Percentiles rank a stretch among this genome's conserved stretches.
Conservation (phyloP, 441 rosid genomes). For the Manihot esculenta region DNA sequence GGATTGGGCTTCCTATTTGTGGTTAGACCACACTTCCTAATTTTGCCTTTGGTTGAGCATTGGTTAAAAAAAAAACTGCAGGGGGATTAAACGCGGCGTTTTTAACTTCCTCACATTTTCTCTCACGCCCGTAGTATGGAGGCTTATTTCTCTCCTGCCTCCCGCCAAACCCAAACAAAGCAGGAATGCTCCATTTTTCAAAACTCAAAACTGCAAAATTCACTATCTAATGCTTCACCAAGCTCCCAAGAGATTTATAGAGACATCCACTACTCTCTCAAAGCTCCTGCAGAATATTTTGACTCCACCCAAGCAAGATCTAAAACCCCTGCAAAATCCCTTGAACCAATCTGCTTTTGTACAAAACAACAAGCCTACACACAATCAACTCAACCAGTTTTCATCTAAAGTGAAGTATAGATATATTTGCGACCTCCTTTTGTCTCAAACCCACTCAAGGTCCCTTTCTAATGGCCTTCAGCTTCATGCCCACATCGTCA, state of each 20-base stretch:
- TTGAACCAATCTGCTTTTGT: constrained; percentile 4
- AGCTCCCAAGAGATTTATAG: background rate
- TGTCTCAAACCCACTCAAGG: constrained; percentile 50
- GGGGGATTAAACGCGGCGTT: constrained; percentile 10
- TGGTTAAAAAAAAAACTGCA: too few species aligned
- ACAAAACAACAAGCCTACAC: constrained; percentile 11
- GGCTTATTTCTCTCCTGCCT: background rate
- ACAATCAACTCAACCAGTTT: constrained; percentile 21
- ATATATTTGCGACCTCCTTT: constrained; percentile 53
- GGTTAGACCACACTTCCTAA: too few species aligned
- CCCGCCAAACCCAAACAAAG: constrained; percentile 14
- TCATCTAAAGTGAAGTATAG: constrained; percentile 43
- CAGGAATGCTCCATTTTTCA: background rate
- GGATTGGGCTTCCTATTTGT: too few species aligned
- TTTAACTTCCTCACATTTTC: background rate
- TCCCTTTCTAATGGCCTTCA: constrained; percentile 60
- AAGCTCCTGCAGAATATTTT: constrained; percentile 7
- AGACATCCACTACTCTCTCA: constrained; percentile 17
- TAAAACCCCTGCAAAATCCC: constrained; percentile 6
- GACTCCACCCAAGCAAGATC: background rate
- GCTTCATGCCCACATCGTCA: constrained; percentile 70
- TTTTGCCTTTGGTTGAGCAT: too few species aligned
- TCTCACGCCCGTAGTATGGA: background rate
- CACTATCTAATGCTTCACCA: constrained; percentile 18
- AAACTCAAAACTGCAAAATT: background rate